These are phyloP conservation scores for Moesziomyces sp. DNA, from an alignment of 1,284 basidiomycete genomes.

Conservation along the genomic window DNA sequence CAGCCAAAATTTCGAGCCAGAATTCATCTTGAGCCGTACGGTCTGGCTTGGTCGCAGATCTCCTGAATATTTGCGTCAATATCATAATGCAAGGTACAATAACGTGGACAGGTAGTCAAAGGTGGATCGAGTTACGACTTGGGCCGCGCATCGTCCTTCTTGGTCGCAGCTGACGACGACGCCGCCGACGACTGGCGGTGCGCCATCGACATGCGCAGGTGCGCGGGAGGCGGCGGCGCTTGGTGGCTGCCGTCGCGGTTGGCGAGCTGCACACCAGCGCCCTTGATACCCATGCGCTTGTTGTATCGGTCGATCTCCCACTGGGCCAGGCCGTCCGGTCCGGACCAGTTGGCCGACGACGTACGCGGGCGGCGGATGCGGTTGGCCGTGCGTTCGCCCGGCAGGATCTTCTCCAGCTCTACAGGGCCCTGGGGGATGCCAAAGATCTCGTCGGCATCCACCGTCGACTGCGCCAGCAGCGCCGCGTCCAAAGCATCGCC, in stretches of 20 bases:
- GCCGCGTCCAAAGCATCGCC: slow-evolving; percentile 56
- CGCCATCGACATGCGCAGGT: slow-evolving; percentile 34
- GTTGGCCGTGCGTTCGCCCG: slow-evolving; percentile 41
- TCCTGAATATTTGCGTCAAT: no score
- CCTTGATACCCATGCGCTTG: slow-evolving; percentile 61
- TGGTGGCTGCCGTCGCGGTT: slow-evolving; percentile 32
- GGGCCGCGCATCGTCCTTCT: slow-evolving; percentile 19
- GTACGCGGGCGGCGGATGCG: slow-evolving; percentile 55
- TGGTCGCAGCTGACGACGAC: slow-evolving; percentile 4
- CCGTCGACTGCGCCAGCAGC: slow-evolving; percentile 52
- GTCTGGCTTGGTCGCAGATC: no score
- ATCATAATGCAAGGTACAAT: not conserved
- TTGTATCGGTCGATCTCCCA: slow-evolving; percentile 67
- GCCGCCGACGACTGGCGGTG: slow-evolving; percentile 12
- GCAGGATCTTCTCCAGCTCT: slow-evolving; percentile 60
- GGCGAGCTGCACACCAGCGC: slow-evolving; percentile 30
- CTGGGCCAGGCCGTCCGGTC: slow-evolving; percentile 60
- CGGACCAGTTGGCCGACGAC: slow-evolving; percentile 62
- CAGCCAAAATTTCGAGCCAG: no score
- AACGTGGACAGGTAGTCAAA: not conserved
- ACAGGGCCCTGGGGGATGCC: slow-evolving; percentile 62
- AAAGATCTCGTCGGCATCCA: slow-evolving; percentile 65
- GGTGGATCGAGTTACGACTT: slow-evolving; percentile 3
- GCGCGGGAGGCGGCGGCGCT: slow-evolving; percentile 25
- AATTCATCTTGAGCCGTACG: no score